Percentiles rank a stretch among this genome's conserved stretches.
Evolutionary conservation across 2,329 filamentous ascomycete species (phyloP).

Genomic region (Aspergillus fijiensis): DNA sequence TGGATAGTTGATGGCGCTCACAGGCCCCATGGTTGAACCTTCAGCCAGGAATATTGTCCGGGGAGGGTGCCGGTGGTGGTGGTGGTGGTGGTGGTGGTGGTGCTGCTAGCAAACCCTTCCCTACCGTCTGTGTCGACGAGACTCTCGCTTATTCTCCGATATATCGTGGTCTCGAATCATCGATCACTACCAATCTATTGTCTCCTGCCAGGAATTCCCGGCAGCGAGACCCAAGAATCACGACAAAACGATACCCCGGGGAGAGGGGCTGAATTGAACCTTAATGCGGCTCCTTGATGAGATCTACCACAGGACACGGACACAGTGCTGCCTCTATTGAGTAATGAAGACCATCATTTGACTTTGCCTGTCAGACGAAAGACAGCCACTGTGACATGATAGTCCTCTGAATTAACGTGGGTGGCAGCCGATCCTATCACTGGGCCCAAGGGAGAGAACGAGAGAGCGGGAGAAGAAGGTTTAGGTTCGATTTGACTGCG

Average conservation of each 20-base stretch:
- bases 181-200: conserved; percentile 13
- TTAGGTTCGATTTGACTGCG: neutral
- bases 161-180: conserved; percentile 15
- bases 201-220: conserved; percentile 2
- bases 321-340: neutral
- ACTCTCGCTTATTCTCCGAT: conserved; percentile 20
- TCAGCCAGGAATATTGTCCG: conserved; percentile 13
- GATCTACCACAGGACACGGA: conserved; percentile 4
- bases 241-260: conserved; percentile 1
- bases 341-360: neutral
- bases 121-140: conserved; percentile 9
- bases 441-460: neutral
- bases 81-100: neutral
- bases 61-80: neutral
- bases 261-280: conserved; percentile 10
- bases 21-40: conserved; percentile 5
- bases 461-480: neutral
- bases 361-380: neutral
- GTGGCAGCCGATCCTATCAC: neutral
- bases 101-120: neutral
- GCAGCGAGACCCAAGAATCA: conserved; percentile 5
- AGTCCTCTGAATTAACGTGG: neutral
- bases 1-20: conserved; percentile 3
- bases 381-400: neutral
- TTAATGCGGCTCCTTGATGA: conserved; percentile 10